phyloP scores from a whole-genome alignment of 306 rosid genomes.

The Casuarina glauca region DNA sequence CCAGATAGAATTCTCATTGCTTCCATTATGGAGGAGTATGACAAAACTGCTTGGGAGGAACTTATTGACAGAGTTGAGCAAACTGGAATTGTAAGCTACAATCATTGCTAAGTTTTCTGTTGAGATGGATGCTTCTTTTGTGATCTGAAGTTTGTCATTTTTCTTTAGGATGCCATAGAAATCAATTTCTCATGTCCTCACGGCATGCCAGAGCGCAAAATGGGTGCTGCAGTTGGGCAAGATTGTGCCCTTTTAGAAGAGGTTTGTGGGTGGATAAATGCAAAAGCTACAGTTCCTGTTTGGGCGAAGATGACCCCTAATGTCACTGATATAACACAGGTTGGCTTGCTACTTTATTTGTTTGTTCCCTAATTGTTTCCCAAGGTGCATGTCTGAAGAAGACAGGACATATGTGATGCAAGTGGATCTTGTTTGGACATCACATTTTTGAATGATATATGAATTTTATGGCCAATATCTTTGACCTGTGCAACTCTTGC shows the following conservation, averaged over 20 bases:
- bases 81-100: constrained; percentile 82
- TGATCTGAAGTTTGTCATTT: constrained; percentile 26
- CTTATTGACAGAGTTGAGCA: constrained; percentile 93
- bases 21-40: constrained; percentile 96
- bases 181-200: constrained; percentile 94
- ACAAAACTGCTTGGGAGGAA: constrained; percentile 94
- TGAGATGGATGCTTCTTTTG: constrained; percentile 3
- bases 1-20: constrained; percentile 94
- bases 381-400: not conserved
- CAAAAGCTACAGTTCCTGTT: constrained; percentile 91
- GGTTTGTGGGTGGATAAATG: constrained; percentile 93
- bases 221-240: constrained; percentile 98
- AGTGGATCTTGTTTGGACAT: not conserved
- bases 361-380: not conserved
- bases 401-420: constrained; percentile 7
- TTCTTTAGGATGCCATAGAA: constrained; percentile 80
- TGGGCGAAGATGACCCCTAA: constrained; percentile 99
- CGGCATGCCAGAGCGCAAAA: constrained; percentile 96
- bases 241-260: constrained; percentile 91
- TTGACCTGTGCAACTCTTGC: not conserved
- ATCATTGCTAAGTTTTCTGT: constrained; percentile 12
- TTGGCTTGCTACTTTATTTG: constrained; percentile 27
- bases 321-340: constrained; percentile 89
- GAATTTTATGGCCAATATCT: not conserved
- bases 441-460: not conserved